Conservation (phyloP, 495 filamentous ascomycete genomes). For the Rhypophila decipiens region DNA sequence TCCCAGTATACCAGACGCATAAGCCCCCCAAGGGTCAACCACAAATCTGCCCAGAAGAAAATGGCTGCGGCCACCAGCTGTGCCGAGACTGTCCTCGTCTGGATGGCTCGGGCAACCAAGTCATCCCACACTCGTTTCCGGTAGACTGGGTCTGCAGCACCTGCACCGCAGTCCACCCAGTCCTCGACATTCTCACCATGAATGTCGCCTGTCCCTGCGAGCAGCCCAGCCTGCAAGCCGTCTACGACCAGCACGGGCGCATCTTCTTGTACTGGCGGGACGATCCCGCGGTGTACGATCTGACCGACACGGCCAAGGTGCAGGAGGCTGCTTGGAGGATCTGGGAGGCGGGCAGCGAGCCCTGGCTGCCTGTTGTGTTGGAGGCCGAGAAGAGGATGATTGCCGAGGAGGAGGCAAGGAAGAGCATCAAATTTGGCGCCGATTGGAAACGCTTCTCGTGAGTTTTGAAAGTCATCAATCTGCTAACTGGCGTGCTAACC, state of each 20-base stretch:
- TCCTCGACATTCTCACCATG: constrained; percentile 13
- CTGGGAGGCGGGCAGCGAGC: constrained; percentile 17
- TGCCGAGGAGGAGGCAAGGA: neutral
- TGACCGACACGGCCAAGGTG: constrained; percentile 18
- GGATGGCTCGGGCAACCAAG: constrained; percentile 5
- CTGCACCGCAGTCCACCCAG: constrained; percentile 13
- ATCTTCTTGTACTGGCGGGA: constrained; percentile 26
- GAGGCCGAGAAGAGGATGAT: constrained; percentile 1
- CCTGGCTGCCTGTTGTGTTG: constrained; percentile 13
- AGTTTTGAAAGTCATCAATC: no score
- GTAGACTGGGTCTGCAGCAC: constrained; percentile 24
- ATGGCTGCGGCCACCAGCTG: constrained; percentile 8
- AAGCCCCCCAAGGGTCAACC: neutral
- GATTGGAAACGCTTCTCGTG: constrained; percentile 13
- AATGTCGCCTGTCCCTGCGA: constrained; percentile 14
- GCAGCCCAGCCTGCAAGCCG: constrained; percentile 19
- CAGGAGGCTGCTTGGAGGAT: constrained; percentile 23
- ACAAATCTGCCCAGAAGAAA: neutral
- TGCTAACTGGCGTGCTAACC: no score
- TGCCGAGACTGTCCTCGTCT: constrained; percentile 9
- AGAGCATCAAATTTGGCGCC: constrained; percentile 19
- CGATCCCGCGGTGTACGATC: constrained; percentile 22
- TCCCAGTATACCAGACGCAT: neutral
- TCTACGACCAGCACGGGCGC: constrained; percentile 29
- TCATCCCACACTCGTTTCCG: constrained; percentile 19